Percentiles rank a stretch among this genome's conserved stretches.
Evolutionary conservation across 208 protist species (phyloP).

Genomic region (Blechomonas ayalai): DNA sequence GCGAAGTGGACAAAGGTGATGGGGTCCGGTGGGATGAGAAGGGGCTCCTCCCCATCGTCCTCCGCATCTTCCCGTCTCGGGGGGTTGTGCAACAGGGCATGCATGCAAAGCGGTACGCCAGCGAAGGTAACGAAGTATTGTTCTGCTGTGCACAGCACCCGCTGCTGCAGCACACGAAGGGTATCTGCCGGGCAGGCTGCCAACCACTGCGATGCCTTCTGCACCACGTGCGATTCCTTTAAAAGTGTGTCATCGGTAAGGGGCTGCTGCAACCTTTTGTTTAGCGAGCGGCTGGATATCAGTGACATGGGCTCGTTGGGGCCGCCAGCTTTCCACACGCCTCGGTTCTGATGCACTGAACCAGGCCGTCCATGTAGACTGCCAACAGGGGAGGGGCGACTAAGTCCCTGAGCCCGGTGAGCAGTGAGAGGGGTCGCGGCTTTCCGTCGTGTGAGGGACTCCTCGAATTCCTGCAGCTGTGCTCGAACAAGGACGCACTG

Average conservation of each 20-base stretch:
- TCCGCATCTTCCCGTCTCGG: background rate
- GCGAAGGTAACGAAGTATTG: conserved; percentile 11
- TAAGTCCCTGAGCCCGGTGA: conserved; percentile 4
- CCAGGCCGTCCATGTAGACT: conserved; percentile 2
- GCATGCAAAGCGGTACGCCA: conserved; percentile 21
- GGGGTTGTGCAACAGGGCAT: conserved; percentile 1
- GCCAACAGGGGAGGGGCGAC: conserved; percentile 4
- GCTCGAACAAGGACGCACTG: background rate
- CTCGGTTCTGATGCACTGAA: too few relatives aligned
- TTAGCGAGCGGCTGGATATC: background rate
- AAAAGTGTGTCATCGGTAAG: too few relatives aligned
- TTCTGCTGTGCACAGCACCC: conserved; percentile 26
- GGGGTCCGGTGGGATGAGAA: background rate
- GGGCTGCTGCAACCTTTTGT: conserved; percentile 9
- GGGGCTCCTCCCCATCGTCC: background rate
- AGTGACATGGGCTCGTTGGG: conserved; percentile 4
- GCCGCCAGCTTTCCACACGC: too few relatives aligned
- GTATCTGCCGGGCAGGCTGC: conserved; percentile 22
- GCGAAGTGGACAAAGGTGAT: background rate
- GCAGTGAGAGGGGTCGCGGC: conserved; percentile 5
- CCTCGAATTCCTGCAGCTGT: conserved; percentile 1
- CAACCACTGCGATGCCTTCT: conserved; percentile 34
- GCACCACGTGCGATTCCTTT: conserved; percentile 15
- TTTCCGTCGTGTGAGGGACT: too few relatives aligned
- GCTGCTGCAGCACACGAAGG: conserved; percentile 34